Conservation (phyloP, 441 rosid genomes). For the Brassica balearica region DNA sequence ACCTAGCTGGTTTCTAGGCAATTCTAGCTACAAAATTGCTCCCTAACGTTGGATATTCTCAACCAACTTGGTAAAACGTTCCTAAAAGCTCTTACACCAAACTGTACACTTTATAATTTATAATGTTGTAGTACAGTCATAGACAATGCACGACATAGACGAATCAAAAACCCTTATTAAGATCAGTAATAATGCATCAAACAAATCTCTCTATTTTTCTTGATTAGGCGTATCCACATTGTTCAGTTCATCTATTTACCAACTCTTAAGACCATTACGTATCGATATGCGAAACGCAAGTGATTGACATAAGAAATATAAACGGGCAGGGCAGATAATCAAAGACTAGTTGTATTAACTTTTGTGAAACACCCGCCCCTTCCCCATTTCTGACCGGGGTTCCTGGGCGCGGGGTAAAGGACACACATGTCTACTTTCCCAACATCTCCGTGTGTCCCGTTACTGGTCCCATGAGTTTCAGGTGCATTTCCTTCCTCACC, state of each 20-base stretch:
- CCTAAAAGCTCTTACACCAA: background rate
- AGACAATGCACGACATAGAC: background rate
- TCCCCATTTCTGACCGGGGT: no score
- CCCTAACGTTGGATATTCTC: constrained; percentile 2
- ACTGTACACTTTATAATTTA: background rate
- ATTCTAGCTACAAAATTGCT: constrained; percentile 1
- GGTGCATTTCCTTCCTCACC: no score
- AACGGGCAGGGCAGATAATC: background rate
- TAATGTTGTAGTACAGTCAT: background rate
- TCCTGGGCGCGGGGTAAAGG: no score
- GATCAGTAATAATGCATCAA: background rate
- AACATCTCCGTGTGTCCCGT: no score
- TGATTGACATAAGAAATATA: background rate
- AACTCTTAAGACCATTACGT: background rate
- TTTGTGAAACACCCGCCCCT: no score
- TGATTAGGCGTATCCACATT: background rate
- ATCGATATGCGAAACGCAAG: background rate
- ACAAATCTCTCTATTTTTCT: background rate
- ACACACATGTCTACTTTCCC: no score
- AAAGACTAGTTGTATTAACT: background rate
- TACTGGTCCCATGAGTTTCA: no score
- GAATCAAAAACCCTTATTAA: background rate
- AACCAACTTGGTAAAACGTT: background rate
- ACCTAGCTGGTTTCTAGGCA: background rate
- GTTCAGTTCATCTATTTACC: constrained; percentile 1